Percentiles rank a stretch among this genome's conserved stretches.
Evolutionary conservation across 2,329 filamentous ascomycete genomes (phyloP).

Genomic region (Clarireedia sp.): DNA sequence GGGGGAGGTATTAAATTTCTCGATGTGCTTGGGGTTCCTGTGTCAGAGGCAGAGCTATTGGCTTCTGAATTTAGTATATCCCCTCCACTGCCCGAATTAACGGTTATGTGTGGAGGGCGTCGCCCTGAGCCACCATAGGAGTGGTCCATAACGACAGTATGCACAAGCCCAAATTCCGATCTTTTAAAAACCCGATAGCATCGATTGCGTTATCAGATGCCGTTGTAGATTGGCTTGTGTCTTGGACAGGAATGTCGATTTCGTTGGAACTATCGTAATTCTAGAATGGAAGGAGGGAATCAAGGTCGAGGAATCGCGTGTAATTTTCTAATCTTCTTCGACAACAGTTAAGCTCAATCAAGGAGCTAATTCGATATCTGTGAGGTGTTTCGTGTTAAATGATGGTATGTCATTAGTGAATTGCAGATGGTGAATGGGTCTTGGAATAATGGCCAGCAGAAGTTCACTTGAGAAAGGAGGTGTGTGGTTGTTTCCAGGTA

Average conservation of each 20-base stretch:
- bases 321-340: too few relatives aligned
- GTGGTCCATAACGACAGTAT: slow-evolving; percentile 5
- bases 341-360: not conserved
- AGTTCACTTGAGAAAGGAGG: too few relatives aligned
- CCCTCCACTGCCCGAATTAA: slow-evolving; percentile 50
- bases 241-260: slow-evolving; percentile 1
- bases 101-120: slow-evolving; percentile 50
- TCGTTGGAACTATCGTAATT: not conserved
- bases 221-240: not conserved
- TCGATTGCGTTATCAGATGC: not conserved
- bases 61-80: slow-evolving; percentile 35
- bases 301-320: not conserved
- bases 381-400: not conserved
- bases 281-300: not conserved
- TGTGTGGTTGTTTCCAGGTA: too few relatives aligned
- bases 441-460: too few relatives aligned
- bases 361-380: not conserved
- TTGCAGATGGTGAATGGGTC: not conserved
- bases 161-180: not conserved
- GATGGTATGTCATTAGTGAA: not conserved
- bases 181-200: slow-evolving; percentile 1
- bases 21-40: slow-evolving; percentile 21
- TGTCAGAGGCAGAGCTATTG: slow-evolving; percentile 27
- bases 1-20: slow-evolving; percentile 26
- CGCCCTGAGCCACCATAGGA: slow-evolving; percentile 7